Conservation (phyloP, 1,284 basidiomycete species). For the Taiwanofungus camphoratus region DNA sequence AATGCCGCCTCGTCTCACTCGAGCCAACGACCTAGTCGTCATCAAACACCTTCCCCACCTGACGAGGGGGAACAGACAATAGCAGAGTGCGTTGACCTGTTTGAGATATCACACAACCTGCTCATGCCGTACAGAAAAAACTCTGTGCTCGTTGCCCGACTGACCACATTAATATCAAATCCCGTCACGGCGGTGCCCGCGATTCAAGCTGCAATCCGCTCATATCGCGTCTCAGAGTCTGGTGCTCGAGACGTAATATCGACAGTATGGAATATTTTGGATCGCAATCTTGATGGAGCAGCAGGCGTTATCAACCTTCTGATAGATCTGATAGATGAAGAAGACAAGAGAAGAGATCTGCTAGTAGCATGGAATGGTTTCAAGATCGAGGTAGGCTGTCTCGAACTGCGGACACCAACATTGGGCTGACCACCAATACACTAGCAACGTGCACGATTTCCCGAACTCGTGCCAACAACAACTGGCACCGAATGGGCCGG, state of each 20-base stretch:
- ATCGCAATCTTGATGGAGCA: constrained; percentile 72
- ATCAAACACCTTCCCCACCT: constrained; percentile 39
- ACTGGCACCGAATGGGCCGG: constrained; percentile 67
- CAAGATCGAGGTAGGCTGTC: constrained; percentile 63
- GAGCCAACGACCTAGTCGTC: constrained; percentile 32
- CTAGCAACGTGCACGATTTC: constrained; percentile 81
- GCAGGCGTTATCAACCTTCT: constrained; percentile 74
- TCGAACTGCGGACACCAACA: not conserved
- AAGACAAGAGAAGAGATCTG: constrained; percentile 78
- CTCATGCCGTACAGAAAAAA: constrained; percentile 48
- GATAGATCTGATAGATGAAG: constrained; percentile 78
- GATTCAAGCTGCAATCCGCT: constrained; percentile 76
- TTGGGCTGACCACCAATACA: constrained; percentile 3
- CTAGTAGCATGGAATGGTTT: constrained; percentile 80
- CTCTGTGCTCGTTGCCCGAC: constrained; percentile 60
- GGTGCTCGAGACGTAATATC: constrained; percentile 81
- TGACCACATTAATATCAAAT: constrained; percentile 65
- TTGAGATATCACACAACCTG: constrained; percentile 1
- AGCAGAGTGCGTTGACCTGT: constrained; percentile 44
- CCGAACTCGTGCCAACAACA: constrained; percentile 62
- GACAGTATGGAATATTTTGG: constrained; percentile 83
- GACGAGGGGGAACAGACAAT: constrained; percentile 48
- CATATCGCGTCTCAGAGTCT: constrained; percentile 76
- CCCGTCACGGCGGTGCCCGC: constrained; percentile 70
- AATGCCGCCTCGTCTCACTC: constrained; percentile 10